Evolutionary conservation across 1,284 basidiomycete genomes (phyloP).

Genomic region (Fistulinella staudtii): DNA sequence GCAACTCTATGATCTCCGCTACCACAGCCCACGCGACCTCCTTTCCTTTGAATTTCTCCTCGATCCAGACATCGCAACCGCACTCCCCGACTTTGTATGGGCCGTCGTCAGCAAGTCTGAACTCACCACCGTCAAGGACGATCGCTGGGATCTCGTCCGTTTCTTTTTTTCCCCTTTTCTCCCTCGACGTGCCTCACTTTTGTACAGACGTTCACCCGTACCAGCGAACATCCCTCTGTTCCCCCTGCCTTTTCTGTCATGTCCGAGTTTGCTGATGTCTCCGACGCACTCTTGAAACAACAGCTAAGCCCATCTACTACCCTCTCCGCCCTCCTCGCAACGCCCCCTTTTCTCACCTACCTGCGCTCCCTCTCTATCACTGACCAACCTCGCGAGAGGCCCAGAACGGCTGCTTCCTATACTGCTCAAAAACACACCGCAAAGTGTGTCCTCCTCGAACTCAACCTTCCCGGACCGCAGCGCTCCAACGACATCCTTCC

Average conservation of each 20-base stretch:
- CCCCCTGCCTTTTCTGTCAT: slow-evolving; percentile 64
- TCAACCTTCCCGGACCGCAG: slow-evolving; percentile 53
- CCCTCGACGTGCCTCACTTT: background rate
- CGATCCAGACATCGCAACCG: slow-evolving; percentile 45
- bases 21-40: slow-evolving; percentile 56
- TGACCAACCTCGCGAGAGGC: slow-evolving; percentile 76
- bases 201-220: slow-evolving; percentile 72
- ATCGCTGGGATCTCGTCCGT: slow-evolving; percentile 84
- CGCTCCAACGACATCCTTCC: slow-evolving; percentile 46
- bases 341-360: slow-evolving; percentile 65
- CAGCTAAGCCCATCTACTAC: slow-evolving; percentile 41
- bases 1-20: slow-evolving; percentile 71
- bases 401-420: slow-evolving; percentile 39
- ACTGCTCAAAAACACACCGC: slow-evolving; percentile 31
- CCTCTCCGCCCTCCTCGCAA: slow-evolving; percentile 55
- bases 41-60: no score
- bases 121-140: slow-evolving; percentile 61
- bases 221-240: slow-evolving; percentile 61
- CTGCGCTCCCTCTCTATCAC: slow-evolving; percentile 79
- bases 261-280: slow-evolving; percentile 81
- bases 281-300: slow-evolving; percentile 73
- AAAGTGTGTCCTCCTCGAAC: slow-evolving; percentile 70
- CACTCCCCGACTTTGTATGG: slow-evolving; percentile 72
- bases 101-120: slow-evolving; percentile 78
- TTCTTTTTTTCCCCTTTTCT: slow-evolving; percentile 15